Evolutionary conservation across 2,329 filamentous ascomycete species (phyloP).

Genomic region (Bisporella sp.): DNA sequence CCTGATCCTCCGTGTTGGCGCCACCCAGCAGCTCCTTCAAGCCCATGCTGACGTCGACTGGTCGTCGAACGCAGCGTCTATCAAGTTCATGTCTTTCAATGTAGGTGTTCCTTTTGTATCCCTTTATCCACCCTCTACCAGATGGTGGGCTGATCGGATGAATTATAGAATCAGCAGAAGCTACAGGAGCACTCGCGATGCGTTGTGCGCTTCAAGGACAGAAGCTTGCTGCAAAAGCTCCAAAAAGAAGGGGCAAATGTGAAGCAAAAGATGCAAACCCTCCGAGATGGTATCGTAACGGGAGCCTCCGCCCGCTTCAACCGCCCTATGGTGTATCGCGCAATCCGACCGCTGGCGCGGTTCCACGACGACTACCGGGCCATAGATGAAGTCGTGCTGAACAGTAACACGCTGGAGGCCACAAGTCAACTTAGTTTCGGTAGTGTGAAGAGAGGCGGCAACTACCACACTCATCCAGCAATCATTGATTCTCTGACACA

Average conservation of each 20-base stretch:
- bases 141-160: neutral
- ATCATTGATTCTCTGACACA: slow-evolving; percentile 51
- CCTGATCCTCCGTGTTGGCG: slow-evolving; percentile 43
- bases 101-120: neutral
- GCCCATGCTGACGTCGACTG: slow-evolving; percentile 44
- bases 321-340: slow-evolving; percentile 46
- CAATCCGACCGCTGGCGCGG: slow-evolving; percentile 48
- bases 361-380: slow-evolving; percentile 45
- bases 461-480: slow-evolving; percentile 46
- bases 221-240: neutral
- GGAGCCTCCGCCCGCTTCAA: slow-evolving; percentile 38
- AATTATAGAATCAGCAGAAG: slow-evolving; percentile 14
- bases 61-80: slow-evolving; percentile 18
- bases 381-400: slow-evolving; percentile 48
- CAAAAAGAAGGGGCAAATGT: neutral
- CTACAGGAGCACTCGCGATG: slow-evolving; percentile 41
- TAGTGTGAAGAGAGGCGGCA: slow-evolving; percentile 37
- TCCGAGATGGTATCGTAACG: slow-evolving; percentile 3
- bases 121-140: neutral
- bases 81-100: neutral
- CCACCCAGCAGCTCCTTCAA: slow-evolving; percentile 48
- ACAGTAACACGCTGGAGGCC: slow-evolving; percentile 38
- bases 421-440: slow-evolving; percentile 39
- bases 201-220: slow-evolving; percentile 4
- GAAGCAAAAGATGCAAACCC: neutral